Conservation (phyloP, 805 yeast species). For the Cyberlindnera nakhonratchasimensis region DNA sequence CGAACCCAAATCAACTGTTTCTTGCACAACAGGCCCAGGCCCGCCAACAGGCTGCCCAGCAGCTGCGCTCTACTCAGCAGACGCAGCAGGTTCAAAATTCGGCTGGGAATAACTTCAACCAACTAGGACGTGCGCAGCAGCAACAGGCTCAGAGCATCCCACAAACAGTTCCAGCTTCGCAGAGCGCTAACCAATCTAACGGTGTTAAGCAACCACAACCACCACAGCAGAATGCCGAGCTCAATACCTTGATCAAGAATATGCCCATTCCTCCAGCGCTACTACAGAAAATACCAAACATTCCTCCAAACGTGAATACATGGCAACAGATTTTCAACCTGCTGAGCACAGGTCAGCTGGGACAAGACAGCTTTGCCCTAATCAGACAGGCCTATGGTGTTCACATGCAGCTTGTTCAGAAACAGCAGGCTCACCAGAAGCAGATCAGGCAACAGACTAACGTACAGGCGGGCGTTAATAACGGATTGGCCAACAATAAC, state of each 20-base stretch:
- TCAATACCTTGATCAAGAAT: conserved; percentile 45
- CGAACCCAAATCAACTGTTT: conserved; percentile 33
- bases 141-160: conserved; percentile 3
- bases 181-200: neutral
- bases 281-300: conserved; percentile 62
- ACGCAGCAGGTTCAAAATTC: neutral
- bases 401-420: conserved; percentile 55
- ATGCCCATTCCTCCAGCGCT: conserved; percentile 71
- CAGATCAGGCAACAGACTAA: conserved; percentile 33
- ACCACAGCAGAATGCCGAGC: conserved; percentile 26
- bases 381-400: conserved; percentile 66
- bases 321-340: conserved; percentile 77
- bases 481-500: conserved; percentile 15
- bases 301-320: conserved; percentile 75
- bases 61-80: conserved; percentile 30
- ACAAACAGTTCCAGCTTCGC: conserved; percentile 21
- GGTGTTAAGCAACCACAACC: conserved; percentile 8
- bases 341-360: conserved; percentile 53
- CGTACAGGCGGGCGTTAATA: conserved; percentile 23
- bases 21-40: conserved; percentile 49
- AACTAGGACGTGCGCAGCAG: conserved; percentile 6
- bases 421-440: conserved; percentile 41
- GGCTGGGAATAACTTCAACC: conserved; percentile 8
- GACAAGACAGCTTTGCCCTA: conserved; percentile 52
- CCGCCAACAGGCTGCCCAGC: conserved; percentile 46